Base-by-base conservation (phyloP, 73 alveolate species). In the Urostyla sp. region DNA sequence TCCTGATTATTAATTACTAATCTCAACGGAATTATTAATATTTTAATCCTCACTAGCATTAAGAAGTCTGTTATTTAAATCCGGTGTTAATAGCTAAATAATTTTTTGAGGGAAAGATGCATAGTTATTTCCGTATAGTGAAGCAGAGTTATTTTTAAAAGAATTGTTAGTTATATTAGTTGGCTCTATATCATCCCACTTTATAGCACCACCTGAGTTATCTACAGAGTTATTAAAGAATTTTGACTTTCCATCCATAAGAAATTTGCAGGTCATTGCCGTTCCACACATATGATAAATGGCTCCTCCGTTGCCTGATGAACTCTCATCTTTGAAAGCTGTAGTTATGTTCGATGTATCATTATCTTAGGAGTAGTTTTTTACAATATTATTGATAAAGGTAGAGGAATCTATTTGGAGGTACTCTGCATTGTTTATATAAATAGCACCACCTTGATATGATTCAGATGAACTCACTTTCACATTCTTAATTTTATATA, bases 1-100 rank as follows among this genome's bases (percentile, higher is more conserved):
- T 46, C 91, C 91, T 31, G 80, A 53, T 53, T 69, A 53, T 36
- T 69, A 80, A 34, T 40, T 43, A 55, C n/a, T n/a, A n/a, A n/a
- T n/a, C n/a, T n/a, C n/a, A n/a, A n/a, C n/a, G n/a, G n/a, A n/a
- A n/a, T n/a, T n/a, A n/a, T n/a, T n/a, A n/a, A n/a, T n/a, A n/a
- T n/a, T n/a, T n/a, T n/a, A n/a, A n/a, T n/a, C n/a, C n/a, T n/a
- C n/a, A n/a, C n/a, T n/a, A n/a, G n/a, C n/a, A n/a, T n/a, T n/a
- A n/a, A n/a, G n/a, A n/a, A n/a, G n/a, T n/a, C n/a, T n/a, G n/a
- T n/a, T n/a, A n/a, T n/a, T n/a, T n/a, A n/a, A n/a, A n/a, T n/a
- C n/a, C n/a, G n/a, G n/a, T n/a, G n/a, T n/a, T n/a, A n/a, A n/a
- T n/a, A n/a, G n/a, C n/a, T n/a, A 55, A 26, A 55, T 46, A 27